Base-by-base conservation (phyloP, 2,329 filamentous ascomycete genomes). In the Colletotrichum sp. region DNA sequence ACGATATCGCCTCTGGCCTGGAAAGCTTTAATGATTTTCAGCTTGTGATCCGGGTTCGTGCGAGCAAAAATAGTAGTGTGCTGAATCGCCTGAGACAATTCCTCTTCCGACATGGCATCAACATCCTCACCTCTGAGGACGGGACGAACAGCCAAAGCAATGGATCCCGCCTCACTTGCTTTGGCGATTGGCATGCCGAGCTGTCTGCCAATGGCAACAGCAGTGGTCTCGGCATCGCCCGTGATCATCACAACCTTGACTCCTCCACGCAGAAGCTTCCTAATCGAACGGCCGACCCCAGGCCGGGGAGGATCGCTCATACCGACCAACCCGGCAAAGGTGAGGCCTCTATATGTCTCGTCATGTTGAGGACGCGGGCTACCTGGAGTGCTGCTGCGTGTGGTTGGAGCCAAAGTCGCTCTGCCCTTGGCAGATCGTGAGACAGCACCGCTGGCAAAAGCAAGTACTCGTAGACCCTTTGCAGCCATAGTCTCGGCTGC, bases 221-320 rank as follows among this genome's bases (percentile, higher is more conserved):
- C 97, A 4, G 97, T 99, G 2, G 95, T 95, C 82, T 98, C 95
- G 18, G 97, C 95, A 82, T 99, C 97, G 72, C 97, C 97, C 12
- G 97, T 99, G 77, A 99, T 98, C 97, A 99, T 99, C 78, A 99
- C 97, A 62, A 99, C 95, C 82, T 95, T 97, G 76, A 99, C 97
- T 51, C 96, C 96, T 68, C 97, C 97, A 63, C 95, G 92, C 93
- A 98, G 96, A 69, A 99, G 87, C 75, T 94, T 93, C 77, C 95
- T 90, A 77, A 99, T 98, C 8, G 96, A 95, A 76, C 93, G 93
- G 77, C 95, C 94, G 11, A 99, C 97, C 57, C 95, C 95, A 77
- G 95, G 95, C 64, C 97, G 90, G 4, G 97, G 97, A 6, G 97
- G 97, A 81, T 99, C 97, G 77, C 95, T 98, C 96, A 99, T 99